A percentile compares a stretch with the other conserved stretches of the same genome.
These are phyloP conservation scores for Thuidium tamariscinum DNA, from an alignment of 225 moss, liverwort and hornwort species.

Conservation along the genomic window DNA sequence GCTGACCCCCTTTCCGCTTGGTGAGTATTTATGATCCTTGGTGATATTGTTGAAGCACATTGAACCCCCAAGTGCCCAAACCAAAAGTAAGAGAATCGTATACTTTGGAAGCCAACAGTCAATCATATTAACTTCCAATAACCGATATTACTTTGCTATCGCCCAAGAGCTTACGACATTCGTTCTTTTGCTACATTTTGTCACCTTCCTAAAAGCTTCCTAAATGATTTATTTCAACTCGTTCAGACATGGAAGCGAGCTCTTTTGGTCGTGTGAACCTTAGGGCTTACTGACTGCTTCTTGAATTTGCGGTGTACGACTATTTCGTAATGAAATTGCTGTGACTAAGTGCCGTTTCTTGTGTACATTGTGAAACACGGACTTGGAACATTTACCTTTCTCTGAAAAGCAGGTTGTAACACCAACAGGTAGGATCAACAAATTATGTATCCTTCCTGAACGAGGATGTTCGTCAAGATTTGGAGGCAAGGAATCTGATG, in stretches of 20 bases:
- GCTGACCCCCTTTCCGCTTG: slow-evolving; percentile 53
- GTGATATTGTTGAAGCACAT: neutral
- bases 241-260: neutral
- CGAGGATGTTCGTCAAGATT: neutral
- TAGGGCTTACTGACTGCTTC: neutral
- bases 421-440: slow-evolving; percentile 31
- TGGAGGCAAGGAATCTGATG: neutral
- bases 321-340: neutral
- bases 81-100: neutral
- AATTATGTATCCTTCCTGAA: neutral
- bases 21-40: neutral
- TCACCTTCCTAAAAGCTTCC: neutral
- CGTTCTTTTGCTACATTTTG: neutral
- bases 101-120: neutral
- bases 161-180: neutral
- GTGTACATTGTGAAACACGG: slow-evolving; percentile 64
- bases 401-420: slow-evolving; percentile 75
- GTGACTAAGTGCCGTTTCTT: neutral
- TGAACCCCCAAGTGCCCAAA: neutral
- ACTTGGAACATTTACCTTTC: slow-evolving; percentile 71
- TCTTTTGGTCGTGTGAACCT: neutral
- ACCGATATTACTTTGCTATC: neutral
- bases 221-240: neutral
- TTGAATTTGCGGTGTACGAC: neutral
- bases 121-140: neutral